Conservation (phyloP, 148 eudicot genomes). For the Vaccinium macrocarpon region DNA sequence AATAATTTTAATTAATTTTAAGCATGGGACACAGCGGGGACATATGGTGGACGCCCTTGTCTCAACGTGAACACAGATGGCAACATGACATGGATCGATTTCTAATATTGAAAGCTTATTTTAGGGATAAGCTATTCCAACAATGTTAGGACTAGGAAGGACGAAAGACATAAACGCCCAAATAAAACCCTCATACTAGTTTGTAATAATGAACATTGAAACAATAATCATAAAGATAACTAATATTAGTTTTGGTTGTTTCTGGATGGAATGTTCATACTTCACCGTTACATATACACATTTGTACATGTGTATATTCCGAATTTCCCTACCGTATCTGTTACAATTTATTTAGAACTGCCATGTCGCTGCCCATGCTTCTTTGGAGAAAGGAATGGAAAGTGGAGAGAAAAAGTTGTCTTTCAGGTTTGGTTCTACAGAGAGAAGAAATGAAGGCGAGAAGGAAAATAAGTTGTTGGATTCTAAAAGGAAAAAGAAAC, state of each 20-base stretch:
- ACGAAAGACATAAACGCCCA: background rate
- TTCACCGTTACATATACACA: background rate
- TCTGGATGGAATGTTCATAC: background rate
- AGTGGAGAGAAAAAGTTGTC: background rate
- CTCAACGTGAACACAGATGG: background rate
- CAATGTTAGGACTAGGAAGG: background rate
- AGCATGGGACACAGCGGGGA: background rate
- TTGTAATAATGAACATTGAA: background rate
- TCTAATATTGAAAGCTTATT: background rate
- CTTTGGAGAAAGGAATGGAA: background rate
- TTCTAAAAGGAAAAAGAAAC: no score
- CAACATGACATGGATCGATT: background rate
- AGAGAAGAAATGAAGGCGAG: background rate
- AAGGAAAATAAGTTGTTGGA: background rate
- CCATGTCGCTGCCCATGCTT: no score
- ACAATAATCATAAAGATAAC: background rate
- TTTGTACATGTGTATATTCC: background rate
- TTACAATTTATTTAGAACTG: no score
- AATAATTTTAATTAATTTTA: no score
- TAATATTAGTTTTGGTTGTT: background rate
- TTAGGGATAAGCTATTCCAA: background rate
- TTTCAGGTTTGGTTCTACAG: background rate
- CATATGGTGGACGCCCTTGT: background rate
- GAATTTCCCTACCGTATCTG: no score
- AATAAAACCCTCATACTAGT: no score